These are phyloP conservation scores for Yamadazyma diospyri DNA, from an alignment of 1,139 yeast genomes.

Conservation along the genomic window DNA sequence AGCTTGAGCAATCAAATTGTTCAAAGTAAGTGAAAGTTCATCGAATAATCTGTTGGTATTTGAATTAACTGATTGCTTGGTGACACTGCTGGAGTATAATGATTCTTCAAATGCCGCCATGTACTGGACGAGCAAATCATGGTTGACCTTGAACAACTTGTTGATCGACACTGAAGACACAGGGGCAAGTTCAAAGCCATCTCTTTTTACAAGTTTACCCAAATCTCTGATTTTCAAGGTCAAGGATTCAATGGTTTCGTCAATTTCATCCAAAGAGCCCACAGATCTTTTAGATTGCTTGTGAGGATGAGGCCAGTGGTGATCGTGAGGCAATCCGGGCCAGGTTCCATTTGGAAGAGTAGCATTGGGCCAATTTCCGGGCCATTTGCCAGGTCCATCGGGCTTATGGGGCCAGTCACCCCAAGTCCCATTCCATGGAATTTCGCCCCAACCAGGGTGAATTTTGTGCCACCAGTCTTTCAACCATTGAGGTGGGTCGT, in stretches of 20 bases:
- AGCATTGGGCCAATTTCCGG: too few species aligned
- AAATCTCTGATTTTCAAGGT: constrained; percentile 1
- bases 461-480: too few species aligned
- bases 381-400: constrained; percentile 2
- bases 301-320: too few species aligned
- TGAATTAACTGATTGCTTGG: constrained; percentile 2
- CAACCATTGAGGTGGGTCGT: too few species aligned
- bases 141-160: constrained; percentile 2
- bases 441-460: too few species aligned
- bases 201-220: neutral
- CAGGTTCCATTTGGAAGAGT: too few species aligned
- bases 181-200: neutral
- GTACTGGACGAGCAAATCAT: neutral
- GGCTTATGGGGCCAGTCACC: neutral
- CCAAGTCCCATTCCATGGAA: too few species aligned
- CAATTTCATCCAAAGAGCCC: constrained; percentile 8
- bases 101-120: constrained; percentile 5
- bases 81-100: constrained; percentile 1
- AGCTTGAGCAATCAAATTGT: neutral
- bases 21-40: constrained; percentile 2
- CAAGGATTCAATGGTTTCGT: constrained; percentile 1
- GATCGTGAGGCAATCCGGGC: too few species aligned
- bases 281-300: too few species aligned
- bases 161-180: neutral
- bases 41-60: constrained; percentile 2